Evolutionary conservation across 2,329 filamentous ascomycete genomes (phyloP), one percentile per base, ranked within the genome.

Genomic region (Aspergillus sp.): DNA sequence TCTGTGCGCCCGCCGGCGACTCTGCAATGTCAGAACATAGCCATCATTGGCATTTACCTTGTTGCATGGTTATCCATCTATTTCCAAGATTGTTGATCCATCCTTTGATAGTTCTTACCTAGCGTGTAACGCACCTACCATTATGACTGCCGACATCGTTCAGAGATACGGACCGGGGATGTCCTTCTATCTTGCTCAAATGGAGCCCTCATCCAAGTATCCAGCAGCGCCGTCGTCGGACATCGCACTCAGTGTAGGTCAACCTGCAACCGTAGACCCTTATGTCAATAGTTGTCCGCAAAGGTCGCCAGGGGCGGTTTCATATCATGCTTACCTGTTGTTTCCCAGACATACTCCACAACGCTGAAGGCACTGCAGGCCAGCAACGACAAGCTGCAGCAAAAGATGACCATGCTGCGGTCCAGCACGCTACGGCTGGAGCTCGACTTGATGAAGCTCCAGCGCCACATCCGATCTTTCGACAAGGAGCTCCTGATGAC

Each of bases 401-500:
- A 52, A 26, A 69, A 64, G 31, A 58, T 74, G 29, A 49, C 55
- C 31, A 65, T 68, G 57, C 22, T 75, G 20, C 65, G 63, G 20
- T 58, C 47, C 12, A 66, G 66, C 49, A 59, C 63, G 2, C 16
- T 55, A 22, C 61, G 56, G 12, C 71, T 73, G 50, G 63, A 67
- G 45, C 60, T 62, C 22, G 73, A 74, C 31, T 53, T 71, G 24
- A 59, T 61, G 32, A 64, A 64, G 18, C 65, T 74, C 20, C 63
- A 72, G 22, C 66, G 58, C 6, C 68, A 72, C 52, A 32, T 74
- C 56, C 65, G 62, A 16, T 58, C 67, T 4, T 67, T 69, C 49
- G 58, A 68, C 20, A 63, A 66, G 45, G 70, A 73, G 2, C 59
- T 68, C 31, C 64, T 74, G 32, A 62, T 64, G n/a, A 73, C 65